A percentile compares a stretch with the other conserved stretches of the same genome.
Conservation (phyloP, 352 stramenopile species). For the Phytophthora capsici region DNA sequence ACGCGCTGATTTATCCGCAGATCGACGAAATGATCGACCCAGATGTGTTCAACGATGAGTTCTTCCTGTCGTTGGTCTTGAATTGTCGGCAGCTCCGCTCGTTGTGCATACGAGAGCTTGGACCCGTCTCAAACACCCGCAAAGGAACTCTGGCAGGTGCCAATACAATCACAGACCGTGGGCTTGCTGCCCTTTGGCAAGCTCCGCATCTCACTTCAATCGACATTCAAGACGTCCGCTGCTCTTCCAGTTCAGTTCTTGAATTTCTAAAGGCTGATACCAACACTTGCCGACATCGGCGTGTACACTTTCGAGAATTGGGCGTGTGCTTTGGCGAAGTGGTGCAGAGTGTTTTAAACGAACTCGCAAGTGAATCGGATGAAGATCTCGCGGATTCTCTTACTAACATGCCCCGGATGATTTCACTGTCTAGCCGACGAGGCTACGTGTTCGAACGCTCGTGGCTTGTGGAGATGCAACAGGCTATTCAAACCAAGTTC, state of each 20-base stretch:
- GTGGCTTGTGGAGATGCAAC: constrained; percentile 38
- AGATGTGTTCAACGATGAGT: constrained; percentile 56
- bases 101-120: constrained; percentile 47
- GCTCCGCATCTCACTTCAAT: constrained; percentile 29
- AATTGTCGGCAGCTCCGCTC: constrained; percentile 36
- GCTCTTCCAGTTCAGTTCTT: constrained; percentile 37
- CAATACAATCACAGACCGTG: constrained; percentile 46
- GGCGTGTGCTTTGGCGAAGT: constrained; percentile 51
- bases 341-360: constrained; percentile 36
- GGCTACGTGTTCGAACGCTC: constrained; percentile 48
- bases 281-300: neutral
- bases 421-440: constrained; percentile 46
- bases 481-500: constrained; percentile 22
- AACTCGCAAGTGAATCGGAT: constrained; percentile 12
- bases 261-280: constrained; percentile 15
- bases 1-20: constrained; percentile 59
- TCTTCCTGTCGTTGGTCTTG: constrained; percentile 31
- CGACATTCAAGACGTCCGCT: constrained; percentile 49
- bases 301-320: constrained; percentile 35
- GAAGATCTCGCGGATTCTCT: neutral
- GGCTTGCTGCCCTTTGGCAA: constrained; percentile 33
- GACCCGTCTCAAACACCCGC: constrained; percentile 21
- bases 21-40: constrained; percentile 67
- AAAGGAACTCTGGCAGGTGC: constrained; percentile 25
- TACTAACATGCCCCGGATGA: constrained; percentile 15